Evolutionary conservation across 257 asterid genomes (phyloP).

Genomic region (Fraxinus pennsylvanica): DNA sequence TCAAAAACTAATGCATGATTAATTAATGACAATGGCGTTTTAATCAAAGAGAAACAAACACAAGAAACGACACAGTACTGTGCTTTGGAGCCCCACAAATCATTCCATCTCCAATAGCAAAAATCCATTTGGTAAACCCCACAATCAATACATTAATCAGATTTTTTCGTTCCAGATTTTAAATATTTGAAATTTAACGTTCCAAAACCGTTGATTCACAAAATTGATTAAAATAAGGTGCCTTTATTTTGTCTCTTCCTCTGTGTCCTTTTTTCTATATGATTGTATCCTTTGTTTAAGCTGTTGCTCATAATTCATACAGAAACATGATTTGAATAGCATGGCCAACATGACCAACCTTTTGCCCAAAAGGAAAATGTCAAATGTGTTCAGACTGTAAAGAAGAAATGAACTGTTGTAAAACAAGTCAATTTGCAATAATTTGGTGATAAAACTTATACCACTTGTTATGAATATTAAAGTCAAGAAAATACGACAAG

Average conservation of each 20-base stretch:
- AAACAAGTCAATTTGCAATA: too few species aligned
- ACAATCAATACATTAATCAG: conserved; percentile 30
- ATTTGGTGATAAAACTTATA: too few species aligned
- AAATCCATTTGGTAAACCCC: conserved; percentile 41
- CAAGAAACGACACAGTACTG: conserved; percentile 48
- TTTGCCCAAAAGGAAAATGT: neutral
- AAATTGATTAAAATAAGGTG: conserved; percentile 23
- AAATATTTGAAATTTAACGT: conserved; percentile 35
- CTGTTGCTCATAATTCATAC: neutral
- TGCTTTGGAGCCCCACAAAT: conserved; percentile 44
- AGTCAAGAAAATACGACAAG: too few species aligned
- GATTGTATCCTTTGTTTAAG: conserved; percentile 22
- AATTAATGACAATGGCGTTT: conserved; percentile 25
- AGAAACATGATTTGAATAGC: neutral
- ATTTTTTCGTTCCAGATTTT: conserved; percentile 16
- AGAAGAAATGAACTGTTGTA: neutral
- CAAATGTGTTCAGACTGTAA: neutral
- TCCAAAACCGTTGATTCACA: conserved; percentile 38
- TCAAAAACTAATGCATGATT: conserved; percentile 15
- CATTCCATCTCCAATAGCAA: conserved; percentile 54
- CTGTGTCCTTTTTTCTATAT: conserved; percentile 16
- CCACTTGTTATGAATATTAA: too few species aligned
- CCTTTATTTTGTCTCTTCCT: conserved; percentile 37
- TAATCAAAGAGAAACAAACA: conserved; percentile 36
- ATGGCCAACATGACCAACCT: neutral